Conservation (phyloP, 129 eudicot genomes). For the Flaveria robusta region DNA sequence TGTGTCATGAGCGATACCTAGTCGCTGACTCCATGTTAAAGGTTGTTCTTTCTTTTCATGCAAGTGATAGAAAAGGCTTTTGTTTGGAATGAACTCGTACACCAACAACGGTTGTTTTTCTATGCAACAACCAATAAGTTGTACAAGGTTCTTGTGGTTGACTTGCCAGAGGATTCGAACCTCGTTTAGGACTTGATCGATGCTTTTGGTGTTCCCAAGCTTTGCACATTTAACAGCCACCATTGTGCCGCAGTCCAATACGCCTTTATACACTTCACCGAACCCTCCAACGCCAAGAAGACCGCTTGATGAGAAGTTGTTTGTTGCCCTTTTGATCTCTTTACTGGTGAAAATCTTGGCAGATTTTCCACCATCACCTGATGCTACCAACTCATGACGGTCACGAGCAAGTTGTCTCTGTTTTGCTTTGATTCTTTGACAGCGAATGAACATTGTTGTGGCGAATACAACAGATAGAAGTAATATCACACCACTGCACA, state of each 20-base stretch:
- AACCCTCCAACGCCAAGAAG: slow-evolving; percentile 79
- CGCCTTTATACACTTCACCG: slow-evolving; percentile 80
- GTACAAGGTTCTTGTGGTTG: slow-evolving; percentile 70
- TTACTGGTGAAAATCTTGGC: slow-evolving; percentile 58
- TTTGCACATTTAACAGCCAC: slow-evolving; percentile 74
- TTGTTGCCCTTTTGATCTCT: slow-evolving; percentile 63
- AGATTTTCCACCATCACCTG: slow-evolving; percentile 56
- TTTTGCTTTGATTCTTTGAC: slow-evolving; percentile 30
- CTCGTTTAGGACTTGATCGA: slow-evolving; percentile 71
- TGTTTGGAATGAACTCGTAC: slow-evolving; percentile 62
- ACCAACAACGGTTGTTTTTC: slow-evolving; percentile 70
- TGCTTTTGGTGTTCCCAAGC: slow-evolving; percentile 60
- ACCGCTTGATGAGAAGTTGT: slow-evolving; percentile 49
- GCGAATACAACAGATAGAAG: slow-evolving; percentile 14
- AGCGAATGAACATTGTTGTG: slow-evolving; percentile 2
- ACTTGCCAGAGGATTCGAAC: slow-evolving; percentile 80
- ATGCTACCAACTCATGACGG: slow-evolving; percentile 55
- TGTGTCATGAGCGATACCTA: slow-evolving; percentile 50
- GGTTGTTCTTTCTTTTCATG: slow-evolving; percentile 38
- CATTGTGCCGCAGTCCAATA: slow-evolving; percentile 56
- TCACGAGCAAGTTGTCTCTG: slow-evolving; percentile 47
- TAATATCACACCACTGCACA: slow-evolving; percentile 17
- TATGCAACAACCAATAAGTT: slow-evolving; percentile 65
- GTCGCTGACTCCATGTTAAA: slow-evolving; percentile 47
- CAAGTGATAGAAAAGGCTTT: slow-evolving; percentile 56